A percentile compares a stretch with the other conserved stretches of the same genome.
Evolutionary conservation across 768 basidiomycete genomes (phyloP).

Genomic region (Sporobolomyces pararoseus): DNA sequence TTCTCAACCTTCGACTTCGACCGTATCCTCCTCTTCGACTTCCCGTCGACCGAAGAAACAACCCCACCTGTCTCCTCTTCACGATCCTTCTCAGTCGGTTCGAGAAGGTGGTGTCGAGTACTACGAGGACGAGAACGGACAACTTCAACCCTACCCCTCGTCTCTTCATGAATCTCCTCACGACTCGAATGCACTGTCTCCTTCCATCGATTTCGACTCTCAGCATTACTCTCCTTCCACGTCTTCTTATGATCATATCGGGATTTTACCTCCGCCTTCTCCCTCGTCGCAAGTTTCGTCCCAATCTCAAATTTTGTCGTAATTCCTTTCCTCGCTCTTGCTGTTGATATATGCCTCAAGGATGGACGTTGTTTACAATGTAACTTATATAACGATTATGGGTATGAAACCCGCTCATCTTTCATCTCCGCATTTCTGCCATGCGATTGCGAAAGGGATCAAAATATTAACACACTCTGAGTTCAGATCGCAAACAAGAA

Average conservation of each 20-base stretch:
- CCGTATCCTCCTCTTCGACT: constrained; percentile 22
- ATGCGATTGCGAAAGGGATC: too few species aligned
- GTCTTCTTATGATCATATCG: constrained; percentile 7
- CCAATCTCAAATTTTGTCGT: too few species aligned
- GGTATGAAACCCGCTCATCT: too few species aligned
- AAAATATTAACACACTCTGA: too few species aligned
- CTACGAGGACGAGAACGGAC: constrained; percentile 29
- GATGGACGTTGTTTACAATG: too few species aligned
- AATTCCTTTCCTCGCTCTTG: too few species aligned
- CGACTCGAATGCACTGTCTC: not conserved
- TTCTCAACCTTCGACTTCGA: constrained; percentile 22
- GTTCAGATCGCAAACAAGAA: too few species aligned
- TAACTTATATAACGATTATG: too few species aligned
- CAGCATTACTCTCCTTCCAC: not conserved
- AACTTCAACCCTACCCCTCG: constrained; percentile 4
- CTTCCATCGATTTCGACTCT: not conserved
- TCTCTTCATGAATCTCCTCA: not conserved
- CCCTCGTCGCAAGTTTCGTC: too few species aligned
- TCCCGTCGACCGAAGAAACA: not conserved
- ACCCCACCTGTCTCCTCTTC: constrained; percentile 17
- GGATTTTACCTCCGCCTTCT: not conserved
- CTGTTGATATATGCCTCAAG: too few species aligned
- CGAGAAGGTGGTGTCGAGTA: not conserved
- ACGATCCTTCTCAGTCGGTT: not conserved
- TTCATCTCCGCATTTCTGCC: too few species aligned